Base-by-base conservation (phyloP, 139 green algal species). In the Nannochloris sp. region DNA sequence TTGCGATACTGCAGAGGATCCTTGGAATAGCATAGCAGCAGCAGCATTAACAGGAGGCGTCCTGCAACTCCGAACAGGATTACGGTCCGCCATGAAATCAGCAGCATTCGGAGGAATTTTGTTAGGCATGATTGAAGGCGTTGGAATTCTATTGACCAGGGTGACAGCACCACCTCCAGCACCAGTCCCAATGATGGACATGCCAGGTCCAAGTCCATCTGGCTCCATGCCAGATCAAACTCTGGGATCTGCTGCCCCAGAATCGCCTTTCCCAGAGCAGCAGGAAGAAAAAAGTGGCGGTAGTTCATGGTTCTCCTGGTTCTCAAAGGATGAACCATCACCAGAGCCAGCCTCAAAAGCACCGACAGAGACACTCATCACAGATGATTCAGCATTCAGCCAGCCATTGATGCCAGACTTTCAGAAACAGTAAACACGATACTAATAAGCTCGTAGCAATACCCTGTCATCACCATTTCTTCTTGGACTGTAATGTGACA, bases 121-220 rank as follows among this genome's bases (percentile, higher is more conserved):
- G 53, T 74, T 97, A 81, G 93, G 86, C 9, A 79, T 98, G 69
- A 99, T 99, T 60, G 94, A 99, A 72, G 94, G 94, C 0, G 66
- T 97, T 40, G 86, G 87, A 23, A 96, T 99, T 65, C 80, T 93
- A n/a, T 78, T 99, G 31, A 92, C 78, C 6, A 83, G 88, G 36
- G 81, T 95, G 48, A 89, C 85, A 1, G 83, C 91, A 0, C 90
- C 90, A 10, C 85, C 88, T 15, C 84, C 88, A 8, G 68, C 78
- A 14, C 78, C 66, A 67, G 57, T 66, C n/a, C 62, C 55, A 21
- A 79, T 76, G 71, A 62, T 85, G 53, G 75, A 79, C 21, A 78
- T 83, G 68, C 59, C 70, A 8, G 69, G 69, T 10, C 62, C 62
- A 23, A 37, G 7, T 53, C 34, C 68, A 61, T 44, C 53, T 21